Base-by-base conservation (phyloP, 257 asterid species). In the Solanum tacnaense region DNA sequence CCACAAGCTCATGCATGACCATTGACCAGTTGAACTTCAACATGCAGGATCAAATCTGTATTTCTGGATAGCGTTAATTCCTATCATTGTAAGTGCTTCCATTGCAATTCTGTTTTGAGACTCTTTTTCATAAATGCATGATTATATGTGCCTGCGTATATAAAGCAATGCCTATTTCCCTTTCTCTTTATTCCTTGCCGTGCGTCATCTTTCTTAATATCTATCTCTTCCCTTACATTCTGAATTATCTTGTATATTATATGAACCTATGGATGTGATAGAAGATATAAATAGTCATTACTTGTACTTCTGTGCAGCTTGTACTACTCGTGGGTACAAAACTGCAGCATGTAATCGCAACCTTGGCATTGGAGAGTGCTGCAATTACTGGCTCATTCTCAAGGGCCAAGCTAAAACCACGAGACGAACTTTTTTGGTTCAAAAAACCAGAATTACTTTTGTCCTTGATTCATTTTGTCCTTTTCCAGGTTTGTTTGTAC, bases 341-440 rank as follows among this genome's bases (percentile, higher is more conserved):
- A 87, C 92, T 97, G 92, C 99, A 97, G 87, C 99, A 97, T 90
- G 93, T 97, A 25, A 97, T 97, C 81, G 99, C 98, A 89, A 96
- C 99, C 46, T 89, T 97, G 93, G 99, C 99, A 16, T 71, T 96
- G 92, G 99, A 97, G 95, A 97, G 98, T 90, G 98, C 98, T 3
- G 97, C 96, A 91, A 73, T 95, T 65, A 91, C 93, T 56, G 94
- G 92, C 86, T 91, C 92, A 35, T 92, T 92, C 74, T 58, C 91
- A 2, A 94, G 95, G 71, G 90, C 92, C n/a, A 95, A 89, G 92
- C 90, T 97, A 79, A 96, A 94, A 88, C 99, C 93, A 38, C 93
- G 99, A 49, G 98, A 97, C 34, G 99, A 96, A 88, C 95, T 97
- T 70, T 97, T 97, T 90, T 97, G 99, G 99, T 97, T 97, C 91